phyloP scores from a whole-genome alignment of 495 filamentous ascomycete species.

The Penicillium ochrochloron region DNA sequence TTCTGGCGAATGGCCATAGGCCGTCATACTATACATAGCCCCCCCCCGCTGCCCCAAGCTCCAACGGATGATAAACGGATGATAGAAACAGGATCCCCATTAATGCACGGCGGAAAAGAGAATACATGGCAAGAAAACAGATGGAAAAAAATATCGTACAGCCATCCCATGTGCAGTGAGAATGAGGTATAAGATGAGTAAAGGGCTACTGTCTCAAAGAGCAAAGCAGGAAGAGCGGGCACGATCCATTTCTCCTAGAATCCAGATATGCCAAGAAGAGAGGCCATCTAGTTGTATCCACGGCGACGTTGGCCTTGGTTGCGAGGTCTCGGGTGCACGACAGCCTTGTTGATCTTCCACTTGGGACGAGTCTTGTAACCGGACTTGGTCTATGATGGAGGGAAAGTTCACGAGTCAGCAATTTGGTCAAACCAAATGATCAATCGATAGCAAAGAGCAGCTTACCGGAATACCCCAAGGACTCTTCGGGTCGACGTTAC shows the following conservation, averaged over 20 bases:
- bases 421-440: constrained; percentile 1
- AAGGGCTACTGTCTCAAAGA: constrained; percentile 19
- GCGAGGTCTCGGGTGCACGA: constrained; percentile 72
- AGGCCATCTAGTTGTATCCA: constrained; percentile 46
- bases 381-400: constrained; percentile 73
- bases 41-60: constrained; percentile 21
- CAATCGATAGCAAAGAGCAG: constrained; percentile 27
- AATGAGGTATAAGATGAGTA: constrained; percentile 29
- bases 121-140: constrained; percentile 16
- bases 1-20: constrained; percentile 21
- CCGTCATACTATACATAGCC: constrained; percentile 33
- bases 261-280: constrained; percentile 1
- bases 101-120: constrained; percentile 15
- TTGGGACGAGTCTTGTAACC: constrained; percentile 92
- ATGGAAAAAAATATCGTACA: constrained; percentile 35
- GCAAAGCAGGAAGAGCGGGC: not conserved
- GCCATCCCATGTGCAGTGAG: constrained; percentile 19
- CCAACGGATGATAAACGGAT: constrained; percentile 14
- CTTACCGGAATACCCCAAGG: constrained; percentile 95
- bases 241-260: not conserved
- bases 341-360: constrained; percentile 79
- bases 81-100: constrained; percentile 26
- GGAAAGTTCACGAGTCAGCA: constrained; percentile 23
- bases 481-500: constrained; percentile 90
- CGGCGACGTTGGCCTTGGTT: constrained; percentile 74